Evolutionary conservation across 179 eudicot species (phyloP).

Genomic region (Beta macrorhiza): DNA sequence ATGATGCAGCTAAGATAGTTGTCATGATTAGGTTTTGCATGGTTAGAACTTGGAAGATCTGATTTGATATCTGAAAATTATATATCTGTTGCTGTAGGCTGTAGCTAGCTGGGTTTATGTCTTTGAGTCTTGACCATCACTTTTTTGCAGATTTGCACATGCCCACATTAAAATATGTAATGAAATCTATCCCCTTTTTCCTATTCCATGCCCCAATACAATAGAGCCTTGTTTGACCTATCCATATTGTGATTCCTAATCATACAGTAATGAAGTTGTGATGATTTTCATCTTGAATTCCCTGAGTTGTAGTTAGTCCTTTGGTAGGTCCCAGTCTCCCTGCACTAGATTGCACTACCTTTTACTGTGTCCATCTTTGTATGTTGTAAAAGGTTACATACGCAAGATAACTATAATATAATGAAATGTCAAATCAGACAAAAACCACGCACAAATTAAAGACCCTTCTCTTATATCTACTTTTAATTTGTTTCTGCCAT

Average conservation of each 20-base stretch:
- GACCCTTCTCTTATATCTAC: conserved; percentile 21
- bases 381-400: conserved; percentile 13
- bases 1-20: conserved; percentile 1
- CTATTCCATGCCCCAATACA: conserved; percentile 22
- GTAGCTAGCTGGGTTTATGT: conserved; percentile 17
- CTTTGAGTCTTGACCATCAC: conserved; percentile 19
- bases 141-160: conserved; percentile 24
- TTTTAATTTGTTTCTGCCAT: conserved; percentile 15
- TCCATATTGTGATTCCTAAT: conserved; percentile 18
- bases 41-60: conserved; percentile 11
- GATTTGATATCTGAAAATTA: conserved; percentile 19
- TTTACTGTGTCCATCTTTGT: not conserved
- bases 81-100: not conserved
- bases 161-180: conserved; percentile 10
- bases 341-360: conserved; percentile 10
- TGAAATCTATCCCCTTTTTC: conserved; percentile 20
- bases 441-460: conserved; percentile 5
- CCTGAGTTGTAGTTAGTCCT: conserved; percentile 16
- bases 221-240: conserved; percentile 30
- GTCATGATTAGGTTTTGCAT: conserved; percentile 10
- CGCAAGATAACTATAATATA: conserved; percentile 3
- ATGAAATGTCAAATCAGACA: conserved; percentile 15
- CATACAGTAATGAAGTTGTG: conserved; percentile 29
- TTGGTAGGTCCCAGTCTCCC: conserved; percentile 37
- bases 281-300: conserved; percentile 27